Evolutionary conservation across 495 filamentous ascomycete genomes (phyloP).

Genomic region (Neurospora cerealis): DNA sequence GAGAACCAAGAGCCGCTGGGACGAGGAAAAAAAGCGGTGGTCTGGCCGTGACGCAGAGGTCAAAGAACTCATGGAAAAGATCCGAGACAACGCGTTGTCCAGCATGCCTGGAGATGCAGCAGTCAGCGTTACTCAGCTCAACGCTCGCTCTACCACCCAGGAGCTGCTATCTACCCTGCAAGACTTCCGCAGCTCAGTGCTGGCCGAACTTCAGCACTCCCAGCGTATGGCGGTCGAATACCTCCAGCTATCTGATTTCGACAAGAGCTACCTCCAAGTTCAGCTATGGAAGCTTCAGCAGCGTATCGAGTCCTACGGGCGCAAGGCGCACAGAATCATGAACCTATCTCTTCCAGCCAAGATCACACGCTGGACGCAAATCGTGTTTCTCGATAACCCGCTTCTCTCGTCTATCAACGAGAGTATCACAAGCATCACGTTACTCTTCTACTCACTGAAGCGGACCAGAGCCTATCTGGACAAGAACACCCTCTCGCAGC

Average conservation of each 20-base stretch:
- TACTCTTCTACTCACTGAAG: not conserved
- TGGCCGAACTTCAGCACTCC: not conserved
- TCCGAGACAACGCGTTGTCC: not conserved
- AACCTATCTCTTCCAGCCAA: not conserved
- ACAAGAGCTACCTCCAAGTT: not conserved
- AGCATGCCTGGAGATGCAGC: constrained; percentile 2
- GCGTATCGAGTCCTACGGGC: not conserved
- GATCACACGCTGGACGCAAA: not conserved
- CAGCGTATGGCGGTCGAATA: constrained; percentile 1
- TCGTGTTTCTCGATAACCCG: not conserved
- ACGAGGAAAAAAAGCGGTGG: not conserved
- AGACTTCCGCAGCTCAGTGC: not conserved
- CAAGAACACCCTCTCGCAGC: not conserved
- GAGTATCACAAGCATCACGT: not conserved
- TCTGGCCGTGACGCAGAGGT: not conserved
- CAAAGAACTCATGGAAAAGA: not conserved
- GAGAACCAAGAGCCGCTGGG: constrained; percentile 1
- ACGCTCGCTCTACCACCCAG: not conserved
- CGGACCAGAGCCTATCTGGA: not conserved
- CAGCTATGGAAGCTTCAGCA: not conserved
- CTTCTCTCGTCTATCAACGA: not conserved
- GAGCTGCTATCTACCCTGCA: not conserved
- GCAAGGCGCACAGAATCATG: not conserved
- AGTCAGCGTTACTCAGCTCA: not conserved
- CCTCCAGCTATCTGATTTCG: not conserved